Base-by-base conservation (phyloP, 1,139 yeast genomes). In the Saccharomyces hybrid region DNA sequence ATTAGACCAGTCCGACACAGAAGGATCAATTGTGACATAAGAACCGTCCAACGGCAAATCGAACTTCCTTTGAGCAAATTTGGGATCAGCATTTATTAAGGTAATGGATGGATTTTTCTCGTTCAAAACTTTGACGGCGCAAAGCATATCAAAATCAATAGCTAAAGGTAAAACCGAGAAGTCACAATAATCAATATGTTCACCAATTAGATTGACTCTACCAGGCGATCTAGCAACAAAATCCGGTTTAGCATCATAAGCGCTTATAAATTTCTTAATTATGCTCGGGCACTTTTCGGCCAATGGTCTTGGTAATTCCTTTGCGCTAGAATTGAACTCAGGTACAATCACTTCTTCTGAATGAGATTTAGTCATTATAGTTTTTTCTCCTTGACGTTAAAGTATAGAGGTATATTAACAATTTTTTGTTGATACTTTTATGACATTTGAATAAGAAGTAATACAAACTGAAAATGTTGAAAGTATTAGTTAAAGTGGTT, bases 101-200 rank as follows among this genome's bases (percentile, higher is more conserved):
- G 70, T 64, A 38, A 82, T 72, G 16, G 66, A 64, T 44, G 62
- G 63, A 20, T 64, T 62, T 11, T 70, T 65, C 11, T 65, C 61
- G 5, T 69, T 59, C 26, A 70, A 64, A 30, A 61, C 62, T 23
- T 64, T 61, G 14, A 80, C 83, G 14, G 84, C 88, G 61, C 80
- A 79, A 51, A 83, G 70, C 59, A 84, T 80, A 64, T 84, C 90
- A 20, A 75, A 78, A 54, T 82, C 86, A 50, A 84, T 81, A 7
- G 91, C 89, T 84, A 85, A 80, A n/a, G 91, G 91, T 62, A 85
- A 75, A 14, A 83, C 87, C 2, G 88, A 78, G 65, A 82, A 85
- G 65, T 78, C 78, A 58, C 82, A 80, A 66, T 84, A 85, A 71
- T 85, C 91, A 55, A 85, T 81, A 66, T 85, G 91, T 61, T 85